phyloP scores from a whole-genome alignment of 176 grass and related monocot species.

The Hyparrhenia diplandra region DNA sequence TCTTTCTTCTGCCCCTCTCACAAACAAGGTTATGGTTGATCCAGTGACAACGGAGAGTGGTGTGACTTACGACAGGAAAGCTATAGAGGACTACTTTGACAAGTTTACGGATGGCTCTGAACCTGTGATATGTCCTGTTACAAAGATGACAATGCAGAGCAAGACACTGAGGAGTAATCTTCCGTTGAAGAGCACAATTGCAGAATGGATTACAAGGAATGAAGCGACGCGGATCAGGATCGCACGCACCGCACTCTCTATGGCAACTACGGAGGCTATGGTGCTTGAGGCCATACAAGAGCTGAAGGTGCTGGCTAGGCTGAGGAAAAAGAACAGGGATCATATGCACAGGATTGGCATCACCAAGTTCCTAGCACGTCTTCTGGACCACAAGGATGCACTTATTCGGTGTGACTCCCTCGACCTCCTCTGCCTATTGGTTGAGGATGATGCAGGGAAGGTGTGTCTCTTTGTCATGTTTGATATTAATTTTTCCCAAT shows the following conservation, averaged over 20 bases:
- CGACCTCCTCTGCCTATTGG: conserved; percentile 57
- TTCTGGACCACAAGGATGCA: conserved; percentile 58
- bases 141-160: conserved; percentile 55
- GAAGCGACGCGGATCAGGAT: conserved; percentile 63
- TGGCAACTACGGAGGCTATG: conserved; percentile 55
- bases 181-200: conserved; percentile 64
- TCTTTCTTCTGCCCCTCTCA: conserved; percentile 87
- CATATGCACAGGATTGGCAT: conserved; percentile 79
- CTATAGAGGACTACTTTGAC: conserved; percentile 65
- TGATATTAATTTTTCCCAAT: background rate
- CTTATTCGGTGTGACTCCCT: conserved; percentile 51
- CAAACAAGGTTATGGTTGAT: conserved; percentile 86
- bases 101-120: conserved; percentile 46
- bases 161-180: conserved; percentile 59
- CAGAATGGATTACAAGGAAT: conserved; percentile 75
- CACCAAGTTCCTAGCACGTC: conserved; percentile 63
- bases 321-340: conserved; percentile 59
- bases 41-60: conserved; percentile 82
- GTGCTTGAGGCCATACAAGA: conserved; percentile 76
- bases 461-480: conserved; percentile 25
- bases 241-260: conserved; percentile 45
- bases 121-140: conserved; percentile 64
- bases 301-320: conserved; percentile 43
- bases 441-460: conserved; percentile 83
- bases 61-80: conserved; percentile 77